These are phyloP conservation scores for Calonectria montana DNA, from an alignment of 2,329 filamentous ascomycete species.

Conservation along the genomic window DNA sequence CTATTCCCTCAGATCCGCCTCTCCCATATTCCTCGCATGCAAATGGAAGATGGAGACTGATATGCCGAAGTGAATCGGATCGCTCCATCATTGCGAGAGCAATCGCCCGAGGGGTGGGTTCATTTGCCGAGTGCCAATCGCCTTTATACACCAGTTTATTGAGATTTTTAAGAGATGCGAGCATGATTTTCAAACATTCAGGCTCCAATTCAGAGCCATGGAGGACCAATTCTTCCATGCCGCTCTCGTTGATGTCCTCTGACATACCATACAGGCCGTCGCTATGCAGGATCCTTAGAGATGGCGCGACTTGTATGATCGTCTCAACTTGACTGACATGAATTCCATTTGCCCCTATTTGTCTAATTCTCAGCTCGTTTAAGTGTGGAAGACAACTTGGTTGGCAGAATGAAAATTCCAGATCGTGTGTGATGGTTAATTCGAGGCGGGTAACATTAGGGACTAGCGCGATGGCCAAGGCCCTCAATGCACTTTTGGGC, in stretches of 20 bases:
- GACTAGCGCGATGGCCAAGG: neutral
- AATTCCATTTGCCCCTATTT: neutral
- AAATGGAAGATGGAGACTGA: neutral
- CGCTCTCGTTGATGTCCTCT: neutral
- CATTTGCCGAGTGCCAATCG: neutral
- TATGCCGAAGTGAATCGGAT: neutral
- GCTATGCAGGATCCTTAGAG: neutral
- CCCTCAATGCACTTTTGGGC: neutral
- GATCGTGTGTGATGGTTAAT: neutral
- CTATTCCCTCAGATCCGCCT: neutral
- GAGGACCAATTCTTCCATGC: neutral
- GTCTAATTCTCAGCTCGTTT: neutral
- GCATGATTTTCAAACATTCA: neutral
- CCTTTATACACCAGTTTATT: neutral
- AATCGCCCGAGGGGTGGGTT: neutral
- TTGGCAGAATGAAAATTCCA: neutral
- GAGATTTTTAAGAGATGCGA: neutral
- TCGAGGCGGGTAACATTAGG: neutral
- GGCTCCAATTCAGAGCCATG: neutral
- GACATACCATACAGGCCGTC: neutral
- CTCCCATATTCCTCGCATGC: neutral
- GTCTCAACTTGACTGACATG: neutral
- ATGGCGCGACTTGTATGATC: neutral
- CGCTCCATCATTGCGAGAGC: neutral
- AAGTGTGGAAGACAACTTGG: neutral